Conservation (phyloP, 1,139 yeast species). For the Hansenula sp. region DNA sequence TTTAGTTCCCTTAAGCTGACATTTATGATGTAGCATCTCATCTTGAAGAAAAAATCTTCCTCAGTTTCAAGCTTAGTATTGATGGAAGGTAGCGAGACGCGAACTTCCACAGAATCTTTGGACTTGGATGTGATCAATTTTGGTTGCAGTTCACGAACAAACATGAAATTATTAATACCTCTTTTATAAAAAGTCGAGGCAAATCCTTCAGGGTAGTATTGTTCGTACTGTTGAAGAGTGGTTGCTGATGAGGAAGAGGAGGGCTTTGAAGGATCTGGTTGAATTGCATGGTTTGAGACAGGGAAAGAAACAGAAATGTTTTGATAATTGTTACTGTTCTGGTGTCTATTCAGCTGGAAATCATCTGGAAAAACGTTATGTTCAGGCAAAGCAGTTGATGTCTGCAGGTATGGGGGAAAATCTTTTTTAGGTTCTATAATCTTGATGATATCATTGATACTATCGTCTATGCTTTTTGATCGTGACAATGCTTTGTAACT, state of each 20-base stretch:
- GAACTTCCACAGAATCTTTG: slow-evolving; percentile 28
- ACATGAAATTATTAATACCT: slow-evolving; percentile 40
- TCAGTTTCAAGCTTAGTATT: slow-evolving; percentile 7
- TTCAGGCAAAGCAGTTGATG: background rate
- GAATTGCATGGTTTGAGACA: slow-evolving; percentile 1
- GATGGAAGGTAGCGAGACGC: slow-evolving; percentile 27
- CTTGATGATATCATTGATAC: slow-evolving; percentile 1
- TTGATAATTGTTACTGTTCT: background rate
- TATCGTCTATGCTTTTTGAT: background rate
- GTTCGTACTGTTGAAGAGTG: slow-evolving; percentile 1
- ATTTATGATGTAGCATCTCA: slow-evolving; percentile 31
- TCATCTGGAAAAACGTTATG: background rate
- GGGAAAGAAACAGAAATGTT: slow-evolving; percentile 15
- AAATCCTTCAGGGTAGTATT: slow-evolving; percentile 37
- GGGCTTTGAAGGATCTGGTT: slow-evolving; percentile 3
- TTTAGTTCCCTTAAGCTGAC: slow-evolving; percentile 35
- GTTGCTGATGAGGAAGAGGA: background rate
- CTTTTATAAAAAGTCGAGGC: slow-evolving; percentile 40
- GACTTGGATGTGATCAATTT: slow-evolving; percentile 34
- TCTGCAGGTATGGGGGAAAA: background rate
- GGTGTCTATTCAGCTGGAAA: background rate
- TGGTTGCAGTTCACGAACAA: slow-evolving; percentile 39
- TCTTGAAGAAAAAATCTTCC: slow-evolving; percentile 9
- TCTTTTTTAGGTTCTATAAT: background rate
- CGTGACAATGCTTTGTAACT: slow-evolving; percentile 4